Percentiles rank a stretch among this genome's conserved stretches.
Conservation (phyloP, 2,329 filamentous ascomycete genomes). For the Zopfia rhizophila region DNA sequence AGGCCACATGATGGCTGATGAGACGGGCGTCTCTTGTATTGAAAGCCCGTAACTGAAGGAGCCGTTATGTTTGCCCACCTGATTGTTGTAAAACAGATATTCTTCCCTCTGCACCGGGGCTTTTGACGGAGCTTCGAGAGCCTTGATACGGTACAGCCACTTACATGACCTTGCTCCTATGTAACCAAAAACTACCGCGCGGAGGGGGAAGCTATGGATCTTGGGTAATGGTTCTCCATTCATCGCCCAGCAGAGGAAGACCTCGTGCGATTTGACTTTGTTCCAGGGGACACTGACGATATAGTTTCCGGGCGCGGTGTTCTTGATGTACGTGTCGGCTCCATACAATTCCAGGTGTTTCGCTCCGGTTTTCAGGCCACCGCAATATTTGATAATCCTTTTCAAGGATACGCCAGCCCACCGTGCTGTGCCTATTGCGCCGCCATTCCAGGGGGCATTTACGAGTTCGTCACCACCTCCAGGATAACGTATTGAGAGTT, state of each 20-base stretch:
- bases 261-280: slow-evolving; percentile 72
- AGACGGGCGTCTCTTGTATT: slow-evolving; percentile 76
- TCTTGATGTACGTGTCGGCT: slow-evolving; percentile 76
- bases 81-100: slow-evolving; percentile 72
- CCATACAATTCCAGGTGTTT: slow-evolving; percentile 73
- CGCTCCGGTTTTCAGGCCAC: slow-evolving; percentile 62
- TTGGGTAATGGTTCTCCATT: slow-evolving; percentile 69
- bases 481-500: slow-evolving; percentile 70
- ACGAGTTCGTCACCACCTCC: slow-evolving; percentile 69
- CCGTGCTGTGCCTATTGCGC: slow-evolving; percentile 71
- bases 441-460: slow-evolving; percentile 46
- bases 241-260: slow-evolving; percentile 74
- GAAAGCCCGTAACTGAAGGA: slow-evolving; percentile 65
- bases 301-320: slow-evolving; percentile 70
- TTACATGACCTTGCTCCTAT: slow-evolving; percentile 70
- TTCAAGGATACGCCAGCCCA: slow-evolving; percentile 71
- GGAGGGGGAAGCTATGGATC: slow-evolving; percentile 71
- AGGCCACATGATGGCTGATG: slow-evolving; percentile 70
- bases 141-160: slow-evolving; percentile 69
- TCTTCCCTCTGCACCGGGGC: slow-evolving; percentile 70
- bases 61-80: slow-evolving; percentile 71
- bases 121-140: slow-evolving; percentile 62
- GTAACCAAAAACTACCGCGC: slow-evolving; percentile 69
- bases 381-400: slow-evolving; percentile 73
- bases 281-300: slow-evolving; percentile 71